Percentiles rank a stretch among this genome's conserved stretches.
These are phyloP conservation scores for Begonia fuchsioides DNA, from an alignment of 306 rosid species.

Conservation along the genomic window DNA sequence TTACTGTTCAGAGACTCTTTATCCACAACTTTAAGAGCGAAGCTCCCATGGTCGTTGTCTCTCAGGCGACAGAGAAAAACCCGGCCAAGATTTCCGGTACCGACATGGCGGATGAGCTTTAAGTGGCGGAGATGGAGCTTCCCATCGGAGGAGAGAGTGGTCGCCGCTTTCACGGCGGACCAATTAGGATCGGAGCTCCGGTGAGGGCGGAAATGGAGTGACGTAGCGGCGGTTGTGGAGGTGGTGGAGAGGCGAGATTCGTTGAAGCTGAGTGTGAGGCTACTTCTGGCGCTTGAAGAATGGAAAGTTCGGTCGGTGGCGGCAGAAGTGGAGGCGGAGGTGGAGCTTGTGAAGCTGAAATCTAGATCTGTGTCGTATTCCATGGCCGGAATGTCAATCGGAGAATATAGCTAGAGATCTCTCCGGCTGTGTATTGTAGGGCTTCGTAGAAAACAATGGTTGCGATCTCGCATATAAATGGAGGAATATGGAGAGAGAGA, in stretches of 20 bases:
- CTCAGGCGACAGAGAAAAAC: constrained; percentile 78
- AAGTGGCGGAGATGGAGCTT: constrained; percentile 68
- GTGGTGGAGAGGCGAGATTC: constrained; percentile 46
- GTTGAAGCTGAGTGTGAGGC: constrained; percentile 85
- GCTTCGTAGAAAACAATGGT: background rate
- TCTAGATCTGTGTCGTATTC: constrained; percentile 64
- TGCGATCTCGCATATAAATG: background rate
- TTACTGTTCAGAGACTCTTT: constrained; percentile 39
- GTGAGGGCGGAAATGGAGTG: constrained; percentile 32
- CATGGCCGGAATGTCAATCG: constrained; percentile 17
- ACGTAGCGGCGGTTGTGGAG: background rate
- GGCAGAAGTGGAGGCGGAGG: too few relatives aligned
- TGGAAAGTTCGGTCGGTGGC: constrained; percentile 39
- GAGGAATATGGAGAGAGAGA: constrained; percentile 6
- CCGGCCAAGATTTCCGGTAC: constrained; percentile 78
- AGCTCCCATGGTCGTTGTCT: constrained; percentile 42
- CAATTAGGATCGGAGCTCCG: constrained; percentile 50
- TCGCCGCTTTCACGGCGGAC: constrained; percentile 71
- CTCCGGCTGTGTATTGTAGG: too few relatives aligned
- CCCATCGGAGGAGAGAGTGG: constrained; percentile 61
- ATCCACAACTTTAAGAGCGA: constrained; percentile 86
- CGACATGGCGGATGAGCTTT: constrained; percentile 70
- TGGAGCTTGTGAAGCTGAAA: constrained; percentile 72
- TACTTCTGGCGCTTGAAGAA: constrained; percentile 54
- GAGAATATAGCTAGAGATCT: too few relatives aligned